These are phyloP conservation scores for Candida quercuum DNA, from an alignment of 805 yeast genomes.

Conservation along the genomic window DNA sequence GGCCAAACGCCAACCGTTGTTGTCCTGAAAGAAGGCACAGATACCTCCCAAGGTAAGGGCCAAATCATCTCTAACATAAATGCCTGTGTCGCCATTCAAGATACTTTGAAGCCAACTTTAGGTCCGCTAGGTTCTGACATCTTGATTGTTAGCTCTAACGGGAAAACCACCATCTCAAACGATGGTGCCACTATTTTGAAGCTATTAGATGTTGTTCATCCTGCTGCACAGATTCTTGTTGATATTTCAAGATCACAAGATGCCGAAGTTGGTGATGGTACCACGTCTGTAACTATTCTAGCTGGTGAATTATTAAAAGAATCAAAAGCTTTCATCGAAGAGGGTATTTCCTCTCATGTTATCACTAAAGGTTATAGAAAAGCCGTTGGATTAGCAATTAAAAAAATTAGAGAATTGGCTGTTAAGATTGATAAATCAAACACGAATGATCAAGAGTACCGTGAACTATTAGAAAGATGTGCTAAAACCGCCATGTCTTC, in stretches of 20 bases:
- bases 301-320: conserved; percentile 95
- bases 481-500: conserved; percentile 98
- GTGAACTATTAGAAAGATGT: conserved; percentile 80
- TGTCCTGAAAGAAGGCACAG: conserved; percentile 97
- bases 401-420: conserved; percentile 66
- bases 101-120: conserved; percentile 86
- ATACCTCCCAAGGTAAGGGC: conserved; percentile 93
- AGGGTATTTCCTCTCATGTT: conserved; percentile 88
- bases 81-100: conserved; percentile 97
- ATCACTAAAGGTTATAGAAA: conserved; percentile 83
- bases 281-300: conserved; percentile 89
- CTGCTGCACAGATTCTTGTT: conserved; percentile 95
- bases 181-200: conserved; percentile 97
- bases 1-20: conserved; percentile 98
- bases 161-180: conserved; percentile 91
- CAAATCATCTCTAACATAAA: conserved; percentile 93
- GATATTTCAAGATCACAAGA: conserved; percentile 95
- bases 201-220: conserved; percentile 91
- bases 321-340: conserved; percentile 86
- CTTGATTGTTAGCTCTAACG: conserved; percentile 75
- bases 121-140: conserved; percentile 98
- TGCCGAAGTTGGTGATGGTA: conserved; percentile 98
- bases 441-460: conserved; percentile 44
- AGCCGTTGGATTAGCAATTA: conserved; percentile 75
- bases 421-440: conserved; percentile 56